Percentiles rank a stretch among this genome's conserved stretches.
These are phyloP conservation scores for Emydomyces testavorans DNA, from an alignment of 2,329 filamentous ascomycete genomes.

Conservation along the genomic window DNA sequence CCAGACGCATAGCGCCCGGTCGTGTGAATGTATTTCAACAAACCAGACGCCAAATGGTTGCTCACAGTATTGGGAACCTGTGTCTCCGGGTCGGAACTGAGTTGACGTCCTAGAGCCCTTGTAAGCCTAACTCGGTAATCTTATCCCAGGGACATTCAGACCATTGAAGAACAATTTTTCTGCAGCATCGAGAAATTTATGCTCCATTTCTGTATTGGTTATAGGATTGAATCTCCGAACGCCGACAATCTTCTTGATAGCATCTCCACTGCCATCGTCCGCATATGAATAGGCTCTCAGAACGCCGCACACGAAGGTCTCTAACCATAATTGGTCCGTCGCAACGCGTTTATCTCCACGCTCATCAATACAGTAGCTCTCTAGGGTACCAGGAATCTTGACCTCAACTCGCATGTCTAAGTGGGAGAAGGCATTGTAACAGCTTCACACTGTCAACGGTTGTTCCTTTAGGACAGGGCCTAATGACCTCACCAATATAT, in stretches of 20 bases:
- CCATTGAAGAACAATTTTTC: slow-evolving; percentile 92
- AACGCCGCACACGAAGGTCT: slow-evolving; percentile 93
- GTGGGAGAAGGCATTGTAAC: slow-evolving; percentile 98
- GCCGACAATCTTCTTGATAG: slow-evolving; percentile 94
- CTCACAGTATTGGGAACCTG: slow-evolving; percentile 95
- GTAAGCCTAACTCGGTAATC: slow-evolving; percentile 17
- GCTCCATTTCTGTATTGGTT: slow-evolving; percentile 94
- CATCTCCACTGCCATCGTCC: slow-evolving; percentile 85
- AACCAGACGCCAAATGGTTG: slow-evolving; percentile 87
- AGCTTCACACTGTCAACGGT: slow-evolving; percentile 38
- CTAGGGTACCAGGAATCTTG: slow-evolving; percentile 88
- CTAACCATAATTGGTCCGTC: slow-evolving; percentile 88
- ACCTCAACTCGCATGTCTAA: slow-evolving; percentile 98
- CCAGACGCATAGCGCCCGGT: slow-evolving; percentile 89
- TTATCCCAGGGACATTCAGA: slow-evolving; percentile 26
- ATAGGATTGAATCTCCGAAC: slow-evolving; percentile 94
- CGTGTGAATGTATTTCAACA: slow-evolving; percentile 88
- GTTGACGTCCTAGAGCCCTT: slow-evolving; percentile 62
- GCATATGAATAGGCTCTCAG: slow-evolving; percentile 92
- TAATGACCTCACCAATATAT: slow-evolving; percentile 66
- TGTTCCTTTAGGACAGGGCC: background rate
- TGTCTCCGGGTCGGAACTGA: slow-evolving; percentile 92
- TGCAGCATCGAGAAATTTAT: slow-evolving; percentile 86
- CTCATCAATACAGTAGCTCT: slow-evolving; percentile 96
- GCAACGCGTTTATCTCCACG: slow-evolving; percentile 87